Percentiles rank a stretch among this genome's conserved stretches.
phyloP scores from a whole-genome alignment of 495 filamentous ascomycete species.

The Acidomyces sp. region DNA sequence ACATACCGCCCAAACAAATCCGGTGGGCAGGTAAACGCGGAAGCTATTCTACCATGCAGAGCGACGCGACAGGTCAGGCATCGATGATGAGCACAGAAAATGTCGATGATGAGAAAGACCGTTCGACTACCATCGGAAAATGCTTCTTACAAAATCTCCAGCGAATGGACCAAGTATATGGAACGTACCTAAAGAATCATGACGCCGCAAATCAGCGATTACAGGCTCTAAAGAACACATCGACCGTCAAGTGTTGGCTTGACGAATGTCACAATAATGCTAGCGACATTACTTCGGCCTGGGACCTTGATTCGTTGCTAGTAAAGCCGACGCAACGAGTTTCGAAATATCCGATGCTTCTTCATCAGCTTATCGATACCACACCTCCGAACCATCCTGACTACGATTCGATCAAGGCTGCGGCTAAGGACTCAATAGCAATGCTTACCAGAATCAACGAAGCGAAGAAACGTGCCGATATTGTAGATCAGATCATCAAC shows the following conservation, averaged over 20 bases:
- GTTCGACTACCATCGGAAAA: conserved; percentile 62
- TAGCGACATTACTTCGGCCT: conserved; percentile 76
- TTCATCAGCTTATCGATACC: conserved; percentile 60
- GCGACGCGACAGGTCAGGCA: conserved; percentile 29
- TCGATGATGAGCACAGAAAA: conserved; percentile 9
- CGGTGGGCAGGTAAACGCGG: conserved; percentile 45
- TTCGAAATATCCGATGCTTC: conserved; percentile 77
- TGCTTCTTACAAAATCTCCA: conserved; percentile 60
- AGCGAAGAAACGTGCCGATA: conserved; percentile 76
- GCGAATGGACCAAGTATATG: conserved; percentile 72
- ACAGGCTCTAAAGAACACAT: conserved; percentile 53
- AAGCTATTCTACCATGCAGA: conserved; percentile 36
- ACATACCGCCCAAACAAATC: conserved; percentile 46
- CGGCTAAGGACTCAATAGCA: conserved; percentile 49
- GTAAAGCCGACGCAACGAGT: conserved; percentile 93
- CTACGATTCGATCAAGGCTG: conserved; percentile 47
- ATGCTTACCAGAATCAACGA: conserved; percentile 81
- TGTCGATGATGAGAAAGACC: conserved; percentile 54
- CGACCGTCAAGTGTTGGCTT: conserved; percentile 75
- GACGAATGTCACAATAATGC: conserved; percentile 81
- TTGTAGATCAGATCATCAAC: conserved; percentile 74
- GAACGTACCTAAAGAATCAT: conserved; percentile 75
- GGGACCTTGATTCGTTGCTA: conserved; percentile 85
- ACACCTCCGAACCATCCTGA: conserved; percentile 79
- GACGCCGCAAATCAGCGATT: conserved; percentile 71